phyloP scores from a whole-genome alignment of 1,284 basidiomycete species.

The Melampsora abietis-canadensis region DNA sequence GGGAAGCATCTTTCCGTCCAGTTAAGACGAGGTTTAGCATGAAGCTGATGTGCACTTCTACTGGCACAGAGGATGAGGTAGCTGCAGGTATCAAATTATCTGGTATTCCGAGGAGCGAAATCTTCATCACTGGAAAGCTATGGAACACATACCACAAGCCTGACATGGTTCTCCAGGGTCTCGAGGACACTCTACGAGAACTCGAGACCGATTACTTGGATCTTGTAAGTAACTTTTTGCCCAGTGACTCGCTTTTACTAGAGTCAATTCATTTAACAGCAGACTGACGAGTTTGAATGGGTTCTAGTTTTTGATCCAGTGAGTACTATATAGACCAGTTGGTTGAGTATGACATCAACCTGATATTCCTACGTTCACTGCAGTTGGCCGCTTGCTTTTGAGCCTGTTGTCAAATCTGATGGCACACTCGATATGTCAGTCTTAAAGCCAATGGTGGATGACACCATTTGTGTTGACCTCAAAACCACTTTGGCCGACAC shows the following conservation, averaged over 20 bases:
- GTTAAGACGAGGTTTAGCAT: no score
- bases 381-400: slow-evolving; percentile 51
- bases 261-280: no score
- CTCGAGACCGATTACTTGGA: slow-evolving; percentile 55
- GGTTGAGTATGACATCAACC: no score
- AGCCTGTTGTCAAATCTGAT: slow-evolving; percentile 24
- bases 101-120: slow-evolving; percentile 56
- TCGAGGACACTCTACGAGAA: slow-evolving; percentile 54
- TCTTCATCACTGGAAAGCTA: slow-evolving; percentile 56
- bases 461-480: slow-evolving; percentile 47
- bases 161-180: slow-evolving; percentile 52
- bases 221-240: slow-evolving; percentile 46
- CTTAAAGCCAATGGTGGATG: slow-evolving; percentile 46
- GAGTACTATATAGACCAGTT: not conserved
- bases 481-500: slow-evolving; percentile 52
- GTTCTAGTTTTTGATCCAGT: not conserved
- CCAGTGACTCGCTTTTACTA: not conserved
- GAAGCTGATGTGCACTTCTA: not conserved
- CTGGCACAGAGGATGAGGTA: slow-evolving; percentile 53
- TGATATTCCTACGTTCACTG: not conserved
- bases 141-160: slow-evolving; percentile 54
- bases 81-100: slow-evolving; percentile 56
- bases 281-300: no score
- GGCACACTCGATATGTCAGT: slow-evolving; percentile 46
- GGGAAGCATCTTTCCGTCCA: no score